A percentile compares a stretch with the other conserved stretches of the same genome.
phyloP scores from a whole-genome alignment of 1,284 basidiomycete genomes.

The Apiotrichum mycotoxinovorans region DNA sequence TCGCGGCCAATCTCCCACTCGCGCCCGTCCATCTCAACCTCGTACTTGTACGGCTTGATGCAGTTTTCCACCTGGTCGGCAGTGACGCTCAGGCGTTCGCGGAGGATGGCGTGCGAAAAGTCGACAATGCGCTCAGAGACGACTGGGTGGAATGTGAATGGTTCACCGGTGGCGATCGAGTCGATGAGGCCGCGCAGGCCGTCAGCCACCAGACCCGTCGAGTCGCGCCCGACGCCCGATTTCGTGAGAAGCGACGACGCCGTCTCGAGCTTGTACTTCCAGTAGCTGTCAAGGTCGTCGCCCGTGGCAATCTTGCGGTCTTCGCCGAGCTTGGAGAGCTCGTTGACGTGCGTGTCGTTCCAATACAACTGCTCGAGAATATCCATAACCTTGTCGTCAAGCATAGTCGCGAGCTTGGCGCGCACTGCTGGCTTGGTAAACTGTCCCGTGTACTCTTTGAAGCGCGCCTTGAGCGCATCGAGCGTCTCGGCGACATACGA shows the following conservation, averaged over 20 bases:
- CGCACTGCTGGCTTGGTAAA: conserved; percentile 90
- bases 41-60: conserved; percentile 99
- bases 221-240: conserved; percentile 90
- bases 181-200: conserved; percentile 85
- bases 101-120: conserved; percentile 86
- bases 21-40: conserved; percentile 70
- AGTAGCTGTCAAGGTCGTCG: conserved; percentile 83
- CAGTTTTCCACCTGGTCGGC: conserved; percentile 99
- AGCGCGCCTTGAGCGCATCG: conserved; percentile 84
- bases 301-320: conserved; percentile 59
- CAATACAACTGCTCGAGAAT: conserved; percentile 96
- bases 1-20: conserved; percentile 88
- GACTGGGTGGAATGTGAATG: conserved; percentile 83
- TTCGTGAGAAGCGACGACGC: conserved; percentile 90
- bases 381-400: conserved; percentile 96
- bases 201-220: conserved; percentile 92
- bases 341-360: conserved; percentile 78
- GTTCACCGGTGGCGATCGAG: conserved; percentile 78
- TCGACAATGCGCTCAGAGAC: conserved; percentile 84
- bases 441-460: conserved; percentile 78
- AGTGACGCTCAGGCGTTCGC: conserved; percentile 86
- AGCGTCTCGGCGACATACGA: conserved; percentile 97
- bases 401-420: conserved; percentile 78
- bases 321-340: conserved; percentile 68
- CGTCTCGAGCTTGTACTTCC: conserved; percentile 93